Base-by-base conservation (phyloP, 1,284 basidiomycete genomes). In the Sporisorium graminicola region DNA sequence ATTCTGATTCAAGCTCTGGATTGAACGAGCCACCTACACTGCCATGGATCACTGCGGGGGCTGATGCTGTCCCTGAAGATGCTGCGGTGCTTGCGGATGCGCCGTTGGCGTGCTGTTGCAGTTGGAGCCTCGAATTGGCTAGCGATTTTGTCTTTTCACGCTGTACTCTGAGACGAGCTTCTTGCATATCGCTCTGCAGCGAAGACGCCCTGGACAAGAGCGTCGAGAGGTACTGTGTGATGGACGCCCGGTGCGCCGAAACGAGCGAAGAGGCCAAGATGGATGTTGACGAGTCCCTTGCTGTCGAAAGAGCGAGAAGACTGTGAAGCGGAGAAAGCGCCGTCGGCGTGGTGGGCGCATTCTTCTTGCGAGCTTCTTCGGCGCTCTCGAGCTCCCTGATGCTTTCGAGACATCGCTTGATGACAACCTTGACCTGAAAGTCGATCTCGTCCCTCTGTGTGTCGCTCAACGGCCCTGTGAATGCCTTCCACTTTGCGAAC, bases 401-500 rank as follows among this genome's bases (percentile, higher is more conserved):
- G 70, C 92, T 89, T 71, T 94, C 92, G 18, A 94, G 90, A 85
- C 93, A 94, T 62, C 91, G 90, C 58, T 90, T 90, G 64, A 96
- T 88, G 57, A 94, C 91, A 65, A 93, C 89, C 70, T 92, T 91
- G 29, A 93, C 91, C 84, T 95, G 93, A 73, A 94, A 88, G 87
- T 96, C 94, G 68, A 96, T 92, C 86, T 95, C 92, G 86, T 95
- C 94, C 58, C 94, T 88, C 85, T 96, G 93, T 70, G 92, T 90
- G 79, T 95, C 94, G 26, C 90, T 91, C 16, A 96, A 88, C 82
- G 91, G 88, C 66, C 90, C 90, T 2, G 63, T 88, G 62, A 90
- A 90, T 14, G 89, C 54, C 46, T 74, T 80, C 80, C 80, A 82
- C 52, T 77, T 79, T 29, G 77, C 65, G 51, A 83, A 82, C 0